phyloP scores from a whole-genome alignment of 176 grass and related monocot species.

The Rhynchospora tenuis region DNA sequence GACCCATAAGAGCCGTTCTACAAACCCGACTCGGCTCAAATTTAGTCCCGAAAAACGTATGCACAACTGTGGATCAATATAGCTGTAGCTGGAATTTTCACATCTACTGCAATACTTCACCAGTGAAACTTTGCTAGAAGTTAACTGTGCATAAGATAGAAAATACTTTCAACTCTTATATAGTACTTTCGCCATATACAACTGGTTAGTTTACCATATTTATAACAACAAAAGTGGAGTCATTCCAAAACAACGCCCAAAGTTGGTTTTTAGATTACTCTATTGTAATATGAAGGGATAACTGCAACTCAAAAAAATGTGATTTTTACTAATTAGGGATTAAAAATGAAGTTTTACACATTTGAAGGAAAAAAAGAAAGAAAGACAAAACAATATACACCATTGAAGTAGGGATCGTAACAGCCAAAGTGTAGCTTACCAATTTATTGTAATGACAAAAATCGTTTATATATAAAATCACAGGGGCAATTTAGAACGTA shows the following conservation, averaged over 20 bases:
- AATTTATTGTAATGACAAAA: not conserved
- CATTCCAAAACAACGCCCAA: not conserved
- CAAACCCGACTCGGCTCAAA: constrained; percentile 58
- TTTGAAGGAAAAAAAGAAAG: not conserved
- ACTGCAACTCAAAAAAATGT: not conserved
- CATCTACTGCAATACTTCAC: constrained; percentile 51
- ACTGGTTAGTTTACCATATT: not conserved
- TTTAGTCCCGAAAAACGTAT: constrained; percentile 44
- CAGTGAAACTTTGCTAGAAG: constrained; percentile 48
- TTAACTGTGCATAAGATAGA: constrained; percentile 65
- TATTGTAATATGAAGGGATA: not conserved
- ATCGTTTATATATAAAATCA: not conserved
- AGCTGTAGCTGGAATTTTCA: constrained; percentile 34
- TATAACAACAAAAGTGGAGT: not conserved
- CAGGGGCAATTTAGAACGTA: not conserved
- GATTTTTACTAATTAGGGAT: not conserved
- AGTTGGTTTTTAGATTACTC: not conserved
- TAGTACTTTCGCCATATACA: not conserved
- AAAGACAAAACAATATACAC: not conserved
- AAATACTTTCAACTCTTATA: not conserved
- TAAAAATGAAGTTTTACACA: not conserved
- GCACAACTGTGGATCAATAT: constrained; percentile 25
- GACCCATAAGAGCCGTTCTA: constrained; percentile 71
- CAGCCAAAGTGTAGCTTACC: not conserved
- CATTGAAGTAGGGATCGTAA: not conserved